phyloP scores from a whole-genome alignment of 2,329 filamentous ascomycete species.

The Cordyceps fumosorosea region DNA sequence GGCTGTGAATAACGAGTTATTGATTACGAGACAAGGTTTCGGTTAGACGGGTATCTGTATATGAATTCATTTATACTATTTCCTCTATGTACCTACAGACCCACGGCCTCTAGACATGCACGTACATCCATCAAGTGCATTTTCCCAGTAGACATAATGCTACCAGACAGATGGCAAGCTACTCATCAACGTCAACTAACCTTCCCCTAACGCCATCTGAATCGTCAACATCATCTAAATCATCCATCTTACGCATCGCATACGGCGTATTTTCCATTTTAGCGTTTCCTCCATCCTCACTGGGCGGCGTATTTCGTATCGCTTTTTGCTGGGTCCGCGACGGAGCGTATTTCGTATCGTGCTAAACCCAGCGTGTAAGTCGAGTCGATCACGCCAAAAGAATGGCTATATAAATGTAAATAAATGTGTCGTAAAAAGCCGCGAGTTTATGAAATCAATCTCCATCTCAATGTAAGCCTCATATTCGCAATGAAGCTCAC shows the following conservation, averaged over 20 bases:
- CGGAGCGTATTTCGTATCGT: neutral
- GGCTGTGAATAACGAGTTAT: neutral
- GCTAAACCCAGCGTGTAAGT: neutral
- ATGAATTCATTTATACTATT: neutral
- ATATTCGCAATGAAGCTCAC: neutral
- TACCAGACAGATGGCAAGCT: no score
- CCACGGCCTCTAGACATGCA: neutral
- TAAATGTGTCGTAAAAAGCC: neutral
- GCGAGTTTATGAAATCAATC: neutral
- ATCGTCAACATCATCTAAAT: neutral
- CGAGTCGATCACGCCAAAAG: neutral
- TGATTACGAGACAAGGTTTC: neutral
- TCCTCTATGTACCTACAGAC: neutral
- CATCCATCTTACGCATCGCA: neutral
- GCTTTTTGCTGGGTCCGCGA: neutral
- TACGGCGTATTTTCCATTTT: neutral
- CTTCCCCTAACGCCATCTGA: no score
- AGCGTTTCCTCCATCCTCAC: neutral
- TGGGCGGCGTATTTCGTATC: constrained; percentile 1
- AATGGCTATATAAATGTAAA: neutral
- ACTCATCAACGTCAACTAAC: no score
- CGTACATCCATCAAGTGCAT: no score
- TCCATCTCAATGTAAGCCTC: neutral
- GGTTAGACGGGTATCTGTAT: neutral
- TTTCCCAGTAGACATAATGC: no score